A percentile compares a stretch with the other conserved stretches of the same genome.
These are phyloP conservation scores for Fusarium newnesense DNA, from an alignment of 2,329 filamentous ascomycete genomes.

Conservation along the genomic window DNA sequence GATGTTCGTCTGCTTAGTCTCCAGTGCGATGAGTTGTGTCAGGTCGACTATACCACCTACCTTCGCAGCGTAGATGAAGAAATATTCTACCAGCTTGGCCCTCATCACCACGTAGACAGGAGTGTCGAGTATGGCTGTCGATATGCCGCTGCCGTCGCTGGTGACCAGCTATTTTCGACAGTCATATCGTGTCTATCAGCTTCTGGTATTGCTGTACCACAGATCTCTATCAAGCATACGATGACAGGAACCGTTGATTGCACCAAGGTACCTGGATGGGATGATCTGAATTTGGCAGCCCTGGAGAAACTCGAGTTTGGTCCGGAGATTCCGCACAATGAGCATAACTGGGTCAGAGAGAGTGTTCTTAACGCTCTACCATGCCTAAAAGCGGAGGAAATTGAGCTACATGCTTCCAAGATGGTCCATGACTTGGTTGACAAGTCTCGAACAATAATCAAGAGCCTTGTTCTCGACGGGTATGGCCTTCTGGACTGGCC, in stretches of 20 bases:
- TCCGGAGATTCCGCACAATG: background rate
- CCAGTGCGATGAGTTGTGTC: background rate
- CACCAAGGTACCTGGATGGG: background rate
- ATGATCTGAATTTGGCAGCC: background rate
- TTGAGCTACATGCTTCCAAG: background rate
- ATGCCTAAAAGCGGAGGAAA: background rate
- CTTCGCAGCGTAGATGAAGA: accelerated
- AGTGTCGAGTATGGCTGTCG: background rate
- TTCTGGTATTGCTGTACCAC: background rate
- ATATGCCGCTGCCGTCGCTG: background rate
- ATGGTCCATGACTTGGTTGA: background rate
- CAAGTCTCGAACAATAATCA: background rate
- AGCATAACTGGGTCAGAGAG: background rate
- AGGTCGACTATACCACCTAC: background rate
- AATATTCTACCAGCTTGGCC: background rate
- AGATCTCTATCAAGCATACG: background rate
- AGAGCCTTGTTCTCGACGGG: background rate
- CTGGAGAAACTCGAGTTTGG: background rate
- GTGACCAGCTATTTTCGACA: background rate
- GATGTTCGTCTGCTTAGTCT: background rate
- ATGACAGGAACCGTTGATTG: background rate
- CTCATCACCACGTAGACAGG: background rate
- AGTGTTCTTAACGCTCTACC: background rate
- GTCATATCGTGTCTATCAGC: background rate
- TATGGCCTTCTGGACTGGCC: background rate